Conservation (phyloP, 2,329 filamentous ascomycete genomes). For the Cordyceps cicadae region DNA sequence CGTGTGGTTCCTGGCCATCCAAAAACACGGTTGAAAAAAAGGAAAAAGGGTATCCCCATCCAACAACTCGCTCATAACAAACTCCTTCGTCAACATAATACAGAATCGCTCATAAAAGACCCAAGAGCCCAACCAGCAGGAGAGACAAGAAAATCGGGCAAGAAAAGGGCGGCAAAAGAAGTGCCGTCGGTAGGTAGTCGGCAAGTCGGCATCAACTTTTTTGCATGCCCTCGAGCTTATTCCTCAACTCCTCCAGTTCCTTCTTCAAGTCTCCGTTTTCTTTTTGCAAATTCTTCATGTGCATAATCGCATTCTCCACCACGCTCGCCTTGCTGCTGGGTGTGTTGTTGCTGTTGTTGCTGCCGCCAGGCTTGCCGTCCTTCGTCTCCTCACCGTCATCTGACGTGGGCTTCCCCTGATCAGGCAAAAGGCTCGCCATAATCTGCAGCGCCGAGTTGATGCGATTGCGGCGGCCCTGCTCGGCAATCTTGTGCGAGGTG, state of each 20-base stretch:
- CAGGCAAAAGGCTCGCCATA: conserved; percentile 80
- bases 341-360: conserved; percentile 23
- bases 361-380: conserved; percentile 34
- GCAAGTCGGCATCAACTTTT: not conserved
- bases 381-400: conserved; percentile 40
- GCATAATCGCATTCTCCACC: conserved; percentile 93
- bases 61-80: conserved; percentile 3
- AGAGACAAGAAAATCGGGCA: not conserved
- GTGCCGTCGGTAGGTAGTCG: not conserved
- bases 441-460: conserved; percentile 92
- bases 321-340: conserved; percentile 91
- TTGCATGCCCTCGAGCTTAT: conserved; percentile 22
- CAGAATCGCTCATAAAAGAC: not conserved
- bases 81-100: not conserved
- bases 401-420: conserved; percentile 32
- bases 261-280: conserved; percentile 63
- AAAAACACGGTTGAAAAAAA: not conserved
- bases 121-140: not conserved
- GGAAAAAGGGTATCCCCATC: conserved; percentile 9
- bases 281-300: conserved; percentile 77
- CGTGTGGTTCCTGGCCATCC: not conserved
- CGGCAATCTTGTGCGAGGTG: conserved; percentile 95
- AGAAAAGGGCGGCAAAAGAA: not conserved
- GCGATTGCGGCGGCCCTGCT: conserved; percentile 88
- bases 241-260: conserved; percentile 37